Base-by-base conservation (phyloP, 768 basidiomycete genomes). In the Ephemerocybe angulata region DNA sequence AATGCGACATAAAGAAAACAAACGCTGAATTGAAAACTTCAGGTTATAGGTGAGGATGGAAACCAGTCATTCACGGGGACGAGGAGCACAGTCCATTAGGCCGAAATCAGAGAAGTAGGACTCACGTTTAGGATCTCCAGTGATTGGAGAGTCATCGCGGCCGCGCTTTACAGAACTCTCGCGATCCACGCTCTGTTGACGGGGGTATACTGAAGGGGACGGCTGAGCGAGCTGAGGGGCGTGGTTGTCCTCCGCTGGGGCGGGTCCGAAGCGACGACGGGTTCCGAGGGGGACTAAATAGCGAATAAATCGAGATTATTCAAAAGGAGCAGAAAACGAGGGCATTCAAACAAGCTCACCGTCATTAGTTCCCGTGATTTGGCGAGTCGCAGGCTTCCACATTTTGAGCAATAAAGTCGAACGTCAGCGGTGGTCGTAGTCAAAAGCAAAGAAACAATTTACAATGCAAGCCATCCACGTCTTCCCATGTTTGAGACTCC, bases 281-380 rank as follows among this genome's bases (percentile, higher is more conserved):
- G 85, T 81, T 49, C 90, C 92, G 55, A 97, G 82, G 1, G 94
- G 94, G 62, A 84, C 87, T 86, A 59, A 28, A 65, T 70, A 59
- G 10, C 19, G 30, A 27, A 59, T 60, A 43, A 50, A 53, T 50
- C 48, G 50, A 37, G 53, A n/a, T n/a, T n/a, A n/a, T n/a, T n/a
- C n/a, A 56, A 55, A 38, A 58, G 41, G 35, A 41, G 31, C 17
- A 50, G 38, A 54, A 55, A 38, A 59, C 47, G 33, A 52, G 52
- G 46, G 10, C 13, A 47, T 37, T 11, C 46, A 12, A 27, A n/a
- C n/a, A 41, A 29, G 72, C 83, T 63, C 35, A 90, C 93, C 88
- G 42, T 96, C 93, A 63, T 97, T 97, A 21, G 93, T 95, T 54
- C 93, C 94, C 35, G 90, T 90, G 27, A 94, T 88, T 72, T 92